These are phyloP conservation scores for Nannizziopsis arthrosporioides DNA, from an alignment of 2,329 filamentous ascomycete species.

Conservation along the genomic window DNA sequence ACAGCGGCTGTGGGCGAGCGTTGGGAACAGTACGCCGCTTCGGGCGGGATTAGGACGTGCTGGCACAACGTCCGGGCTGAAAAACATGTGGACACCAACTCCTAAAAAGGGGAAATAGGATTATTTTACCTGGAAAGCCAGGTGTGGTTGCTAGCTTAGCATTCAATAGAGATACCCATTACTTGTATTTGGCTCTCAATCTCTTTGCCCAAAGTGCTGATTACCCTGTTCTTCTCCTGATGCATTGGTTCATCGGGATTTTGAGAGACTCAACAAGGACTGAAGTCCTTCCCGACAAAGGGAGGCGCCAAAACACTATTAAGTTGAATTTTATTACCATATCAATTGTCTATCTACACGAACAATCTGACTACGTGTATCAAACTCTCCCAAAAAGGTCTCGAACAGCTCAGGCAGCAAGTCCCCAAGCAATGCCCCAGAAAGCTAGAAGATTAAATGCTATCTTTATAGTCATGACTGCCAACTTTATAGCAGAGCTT, in stretches of 20 bases:
- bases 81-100: constrained; percentile 33
- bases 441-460: constrained; percentile 10
- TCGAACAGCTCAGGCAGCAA: background rate
- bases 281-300: too few relatives aligned
- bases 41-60: constrained; percentile 6
- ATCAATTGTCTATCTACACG: background rate
- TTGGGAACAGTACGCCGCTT: constrained; percentile 28
- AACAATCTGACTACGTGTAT: background rate
- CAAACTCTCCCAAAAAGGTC: background rate
- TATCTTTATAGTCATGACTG: background rate
- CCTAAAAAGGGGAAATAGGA: constrained; percentile 21
- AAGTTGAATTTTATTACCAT: too few relatives aligned
- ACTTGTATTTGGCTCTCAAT: too few relatives aligned
- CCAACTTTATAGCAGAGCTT: background rate
- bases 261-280: too few relatives aligned
- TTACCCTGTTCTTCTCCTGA: too few relatives aligned
- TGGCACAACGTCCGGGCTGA: constrained; percentile 16
- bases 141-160: too few relatives aligned
- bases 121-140: background rate
- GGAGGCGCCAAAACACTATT: too few relatives aligned
- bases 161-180: too few relatives aligned
- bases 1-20: constrained; percentile 30
- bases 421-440: constrained; percentile 16
- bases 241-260: too few relatives aligned
- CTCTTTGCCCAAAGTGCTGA: too few relatives aligned